phyloP scores from a whole-genome alignment of 306 rosid species.

The Vicia villosa region DNA sequence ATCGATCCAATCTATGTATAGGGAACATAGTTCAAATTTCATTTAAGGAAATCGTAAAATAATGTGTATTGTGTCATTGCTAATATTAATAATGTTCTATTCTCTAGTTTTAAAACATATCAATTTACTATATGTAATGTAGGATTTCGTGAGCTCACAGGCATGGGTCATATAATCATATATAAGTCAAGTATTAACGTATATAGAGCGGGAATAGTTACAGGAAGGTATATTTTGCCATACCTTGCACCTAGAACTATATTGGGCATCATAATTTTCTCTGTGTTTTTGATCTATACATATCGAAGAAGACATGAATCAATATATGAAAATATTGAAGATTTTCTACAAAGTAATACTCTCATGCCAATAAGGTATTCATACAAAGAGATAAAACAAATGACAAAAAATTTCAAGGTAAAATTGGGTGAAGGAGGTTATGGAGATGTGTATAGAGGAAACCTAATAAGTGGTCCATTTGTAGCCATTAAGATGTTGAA shows the following conservation, averaged over 20 bases:
- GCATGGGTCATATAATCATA: no score
- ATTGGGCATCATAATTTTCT: neutral
- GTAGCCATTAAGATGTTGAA: conserved; percentile 3
- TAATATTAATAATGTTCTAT: no score
- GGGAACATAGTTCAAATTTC: no score
- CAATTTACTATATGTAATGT: no score
- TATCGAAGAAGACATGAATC: neutral
- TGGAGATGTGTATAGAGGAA: neutral
- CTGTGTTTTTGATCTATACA: neutral
- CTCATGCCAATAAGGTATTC: neutral
- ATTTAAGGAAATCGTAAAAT: no score
- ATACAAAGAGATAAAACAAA: neutral
- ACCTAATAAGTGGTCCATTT: neutral
- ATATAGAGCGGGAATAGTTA: neutral
- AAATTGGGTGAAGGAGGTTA: conserved; percentile 2
- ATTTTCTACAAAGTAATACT: neutral
- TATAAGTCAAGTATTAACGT: no score
- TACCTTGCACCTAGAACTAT: neutral
- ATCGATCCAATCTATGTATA: no score
- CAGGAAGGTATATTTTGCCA: neutral
- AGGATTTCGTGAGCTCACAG: no score
- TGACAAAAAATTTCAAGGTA: neutral
- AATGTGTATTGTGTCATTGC: no score
- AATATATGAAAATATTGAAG: neutral
- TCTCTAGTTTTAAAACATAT: no score